phyloP scores from a whole-genome alignment of 768 basidiomycete species.

The Agaricus blazei region DNA sequence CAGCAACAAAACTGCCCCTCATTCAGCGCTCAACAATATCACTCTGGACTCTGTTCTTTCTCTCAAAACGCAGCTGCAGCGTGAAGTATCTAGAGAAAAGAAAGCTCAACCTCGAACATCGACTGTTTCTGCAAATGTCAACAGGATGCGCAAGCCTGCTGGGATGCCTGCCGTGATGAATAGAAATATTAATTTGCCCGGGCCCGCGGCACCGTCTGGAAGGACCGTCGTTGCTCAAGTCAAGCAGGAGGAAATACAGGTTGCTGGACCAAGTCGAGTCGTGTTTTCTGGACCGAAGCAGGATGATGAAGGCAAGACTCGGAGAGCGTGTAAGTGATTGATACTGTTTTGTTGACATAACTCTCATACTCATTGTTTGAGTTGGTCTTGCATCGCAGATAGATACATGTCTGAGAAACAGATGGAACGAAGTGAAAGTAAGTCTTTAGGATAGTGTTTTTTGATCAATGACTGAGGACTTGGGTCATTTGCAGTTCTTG shows the following conservation, averaged over 20 bases:
- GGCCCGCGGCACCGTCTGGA: not conserved
- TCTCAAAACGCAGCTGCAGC: conserved; percentile 45
- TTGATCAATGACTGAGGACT: conserved; percentile 2
- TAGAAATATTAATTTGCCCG: conserved; percentile 15
- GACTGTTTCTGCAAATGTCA: conserved; percentile 25
- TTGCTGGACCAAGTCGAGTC: conserved; percentile 24
- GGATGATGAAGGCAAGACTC: conserved; percentile 32
- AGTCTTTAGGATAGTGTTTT: conserved; percentile 1
- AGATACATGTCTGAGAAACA: conserved; percentile 95
- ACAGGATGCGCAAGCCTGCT: conserved; percentile 29
- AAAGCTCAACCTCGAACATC: conserved; percentile 23
- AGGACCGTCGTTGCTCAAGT: conserved; percentile 19
- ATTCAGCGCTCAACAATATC: conserved; percentile 32
- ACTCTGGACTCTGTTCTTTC: conserved; percentile 45
- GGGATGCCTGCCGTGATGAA: conserved; percentile 22
- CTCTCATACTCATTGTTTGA: not conserved
- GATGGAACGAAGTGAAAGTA: conserved; percentile 79
- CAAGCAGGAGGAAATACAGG: conserved; percentile 31
- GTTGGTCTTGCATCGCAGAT: conserved; percentile 34
- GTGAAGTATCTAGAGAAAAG: conserved; percentile 33
- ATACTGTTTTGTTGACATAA: not conserved
- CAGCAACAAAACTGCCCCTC: conserved; percentile 18
- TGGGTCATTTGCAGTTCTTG: conserved; percentile 50
- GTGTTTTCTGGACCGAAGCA: conserved; percentile 35
- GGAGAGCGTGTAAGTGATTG: conserved; percentile 51